A percentile compares a stretch with the other conserved stretches of the same genome.
Conservation (phyloP, 139 green algal species). For the Tetradesmus obliquus region DNA sequence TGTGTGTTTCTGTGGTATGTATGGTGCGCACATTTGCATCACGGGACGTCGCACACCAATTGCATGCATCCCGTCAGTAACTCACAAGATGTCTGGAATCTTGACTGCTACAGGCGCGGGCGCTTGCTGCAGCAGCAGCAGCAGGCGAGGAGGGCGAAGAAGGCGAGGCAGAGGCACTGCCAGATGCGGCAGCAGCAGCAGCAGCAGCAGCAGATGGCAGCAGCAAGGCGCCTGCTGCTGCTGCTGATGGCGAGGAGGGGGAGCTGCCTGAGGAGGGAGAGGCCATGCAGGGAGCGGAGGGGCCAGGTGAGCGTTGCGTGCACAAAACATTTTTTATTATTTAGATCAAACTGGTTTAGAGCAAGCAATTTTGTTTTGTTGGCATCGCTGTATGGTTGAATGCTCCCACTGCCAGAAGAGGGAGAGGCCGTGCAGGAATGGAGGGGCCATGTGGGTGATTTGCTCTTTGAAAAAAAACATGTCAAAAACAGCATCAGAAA, state of each 20-base stretch:
- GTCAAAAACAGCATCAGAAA: too few relatives aligned
- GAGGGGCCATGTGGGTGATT: too few relatives aligned
- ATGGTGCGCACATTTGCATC: too few relatives aligned
- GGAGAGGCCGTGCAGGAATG: too few relatives aligned
- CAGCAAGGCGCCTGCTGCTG: slow-evolving; percentile 3
- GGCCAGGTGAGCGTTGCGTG: not conserved
- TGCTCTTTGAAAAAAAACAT: too few relatives aligned
- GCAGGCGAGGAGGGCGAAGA: slow-evolving; percentile 1
- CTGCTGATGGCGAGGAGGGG: slow-evolving; percentile 34
- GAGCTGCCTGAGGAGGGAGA: slow-evolving; percentile 44
- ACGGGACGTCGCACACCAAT: not conserved
- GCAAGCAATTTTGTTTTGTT: too few relatives aligned
- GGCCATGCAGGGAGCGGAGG: slow-evolving; percentile 28
- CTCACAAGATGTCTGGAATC: not conserved
- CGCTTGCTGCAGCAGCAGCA: slow-evolving; percentile 5
- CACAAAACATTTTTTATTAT: too few relatives aligned
- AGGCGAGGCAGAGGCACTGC: slow-evolving; percentile 30
- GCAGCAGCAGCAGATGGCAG: not conserved
- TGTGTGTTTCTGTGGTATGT: not conserved
- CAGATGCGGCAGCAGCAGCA: not conserved
- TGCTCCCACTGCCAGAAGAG: too few relatives aligned
- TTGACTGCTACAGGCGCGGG: not conserved
- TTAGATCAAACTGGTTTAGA: too few relatives aligned
- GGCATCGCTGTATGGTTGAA: too few relatives aligned
- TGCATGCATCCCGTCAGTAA: not conserved